Evolutionary conservation across 2,329 filamentous ascomycete species (phyloP).

Genomic region (Setomelanomma holmii): DNA sequence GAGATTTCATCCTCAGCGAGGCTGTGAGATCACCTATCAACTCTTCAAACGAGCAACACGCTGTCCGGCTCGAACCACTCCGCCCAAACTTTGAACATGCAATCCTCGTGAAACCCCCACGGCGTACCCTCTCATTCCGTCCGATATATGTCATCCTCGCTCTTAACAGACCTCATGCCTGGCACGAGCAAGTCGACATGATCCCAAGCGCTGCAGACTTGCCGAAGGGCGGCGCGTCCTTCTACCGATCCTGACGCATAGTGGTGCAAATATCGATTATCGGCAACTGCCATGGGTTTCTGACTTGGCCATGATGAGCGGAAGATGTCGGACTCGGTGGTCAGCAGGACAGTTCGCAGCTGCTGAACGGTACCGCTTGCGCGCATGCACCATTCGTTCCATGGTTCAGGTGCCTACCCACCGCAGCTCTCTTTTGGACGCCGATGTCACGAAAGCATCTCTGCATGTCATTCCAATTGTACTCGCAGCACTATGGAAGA

Average conservation of each 20-base stretch:
- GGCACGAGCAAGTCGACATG: background rate
- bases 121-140: background rate
- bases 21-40: background rate
- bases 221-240: constrained; percentile 4
- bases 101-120: constrained; percentile 3
- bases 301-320: background rate
- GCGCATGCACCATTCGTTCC: background rate
- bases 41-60: background rate
- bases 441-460: background rate
- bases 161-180: constrained; percentile 3
- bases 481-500: background rate
- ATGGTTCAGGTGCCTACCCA: background rate
- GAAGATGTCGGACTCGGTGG: background rate
- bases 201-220: background rate
- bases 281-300: background rate
- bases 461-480: background rate
- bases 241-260: constrained; percentile 15
- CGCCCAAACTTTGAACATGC: background rate
- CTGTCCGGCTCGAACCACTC: background rate
- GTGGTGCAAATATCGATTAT: constrained; percentile 4
- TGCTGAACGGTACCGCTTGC: constrained; percentile 3
- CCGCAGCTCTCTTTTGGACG: background rate
- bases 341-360: constrained; percentile 8
- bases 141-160: background rate
- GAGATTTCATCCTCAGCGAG: constrained; percentile 1